These are phyloP conservation scores for Chlorella sp. DNA, from an alignment of 139 green algal species.

Conservation along the genomic window DNA sequence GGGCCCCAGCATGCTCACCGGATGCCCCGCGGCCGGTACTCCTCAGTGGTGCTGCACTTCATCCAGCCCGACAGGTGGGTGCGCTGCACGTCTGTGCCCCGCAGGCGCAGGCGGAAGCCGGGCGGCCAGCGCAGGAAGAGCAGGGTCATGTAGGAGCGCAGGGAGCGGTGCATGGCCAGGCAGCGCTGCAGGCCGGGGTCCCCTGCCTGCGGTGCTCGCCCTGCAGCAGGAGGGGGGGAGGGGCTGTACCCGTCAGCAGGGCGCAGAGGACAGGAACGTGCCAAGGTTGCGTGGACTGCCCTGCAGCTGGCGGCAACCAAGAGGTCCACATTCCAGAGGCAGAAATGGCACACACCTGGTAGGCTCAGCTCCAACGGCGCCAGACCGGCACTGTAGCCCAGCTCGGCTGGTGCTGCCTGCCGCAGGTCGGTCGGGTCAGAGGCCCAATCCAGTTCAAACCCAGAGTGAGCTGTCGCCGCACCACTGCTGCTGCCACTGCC, in stretches of 20 bases:
- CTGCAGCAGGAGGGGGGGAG: not conserved
- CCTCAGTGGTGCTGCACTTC: slow-evolving; percentile 13
- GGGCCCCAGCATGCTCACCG: no score
- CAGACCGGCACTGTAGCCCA: no score
- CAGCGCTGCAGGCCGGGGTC: slow-evolving; percentile 34
- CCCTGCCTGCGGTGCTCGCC: not conserved
- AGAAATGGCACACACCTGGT: not conserved
- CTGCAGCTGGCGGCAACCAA: not conserved
- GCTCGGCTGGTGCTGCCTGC: not conserved
- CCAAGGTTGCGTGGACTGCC: no score
- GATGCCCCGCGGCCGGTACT: slow-evolving; percentile 38
- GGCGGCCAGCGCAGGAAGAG: slow-evolving; percentile 53
- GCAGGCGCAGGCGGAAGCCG: slow-evolving; percentile 34
- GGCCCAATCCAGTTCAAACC: not conserved
- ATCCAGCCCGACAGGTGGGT: slow-evolving; percentile 19
- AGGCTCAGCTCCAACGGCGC: not conserved
- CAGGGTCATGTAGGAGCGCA: slow-evolving; percentile 54
- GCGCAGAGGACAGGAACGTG: not conserved
- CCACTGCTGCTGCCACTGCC: not conserved
- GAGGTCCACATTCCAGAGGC: not conserved
- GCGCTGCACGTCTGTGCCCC: slow-evolving; percentile 28
- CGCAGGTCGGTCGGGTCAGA: not conserved
- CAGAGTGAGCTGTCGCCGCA: not conserved
- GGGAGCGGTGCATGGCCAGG: slow-evolving; percentile 37
- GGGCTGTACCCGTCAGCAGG: not conserved